Percentiles rank a stretch among this genome's conserved stretches.
phyloP scores from a whole-genome alignment of 2,329 filamentous ascomycete species.

The Hymenoscyphus salicellus region DNA sequence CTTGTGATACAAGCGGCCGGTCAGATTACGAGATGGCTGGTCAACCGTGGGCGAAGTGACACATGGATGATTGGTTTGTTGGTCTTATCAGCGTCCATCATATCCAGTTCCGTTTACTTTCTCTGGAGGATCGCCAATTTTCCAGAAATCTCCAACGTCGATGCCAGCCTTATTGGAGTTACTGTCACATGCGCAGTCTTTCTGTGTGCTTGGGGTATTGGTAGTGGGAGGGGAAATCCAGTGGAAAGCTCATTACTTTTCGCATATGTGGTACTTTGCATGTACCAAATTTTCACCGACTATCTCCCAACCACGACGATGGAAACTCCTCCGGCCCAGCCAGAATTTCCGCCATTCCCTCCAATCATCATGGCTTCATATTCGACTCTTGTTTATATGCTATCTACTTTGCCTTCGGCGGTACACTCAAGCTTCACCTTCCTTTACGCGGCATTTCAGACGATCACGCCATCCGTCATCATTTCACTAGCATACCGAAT shows the following conservation, averaged over 20 bases:
- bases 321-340: conserved; percentile 57
- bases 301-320: conserved; percentile 73
- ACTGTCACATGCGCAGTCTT: conserved; percentile 91
- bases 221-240: conserved; percentile 88
- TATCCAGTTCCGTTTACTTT: conserved; percentile 93
- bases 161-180: conserved; percentile 88
- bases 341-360: conserved; percentile 93
- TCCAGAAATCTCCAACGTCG: conserved; percentile 86
- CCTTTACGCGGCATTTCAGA: conserved; percentile 87
- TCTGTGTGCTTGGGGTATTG: conserved; percentile 89
- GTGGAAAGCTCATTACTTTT: conserved; percentile 94
- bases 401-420: conserved; percentile 78
- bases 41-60: conserved; percentile 89
- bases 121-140: conserved; percentile 93
- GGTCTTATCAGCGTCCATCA: conserved; percentile 82
- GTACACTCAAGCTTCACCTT: conserved; percentile 82
- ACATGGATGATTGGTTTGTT: conserved; percentile 95
- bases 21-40: conserved; percentile 90
- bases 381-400: conserved; percentile 79
- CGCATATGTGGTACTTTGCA: conserved; percentile 95
- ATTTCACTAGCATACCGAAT: conserved; percentile 92
- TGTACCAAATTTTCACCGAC: conserved; percentile 99
- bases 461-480: conserved; percentile 91
- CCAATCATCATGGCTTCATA: conserved; percentile 99
- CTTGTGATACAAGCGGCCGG: conserved; percentile 93